Evolutionary conservation across 1,284 basidiomycete genomes (phyloP).

Genomic region (Leccinum olivaceoglutinosum): DNA sequence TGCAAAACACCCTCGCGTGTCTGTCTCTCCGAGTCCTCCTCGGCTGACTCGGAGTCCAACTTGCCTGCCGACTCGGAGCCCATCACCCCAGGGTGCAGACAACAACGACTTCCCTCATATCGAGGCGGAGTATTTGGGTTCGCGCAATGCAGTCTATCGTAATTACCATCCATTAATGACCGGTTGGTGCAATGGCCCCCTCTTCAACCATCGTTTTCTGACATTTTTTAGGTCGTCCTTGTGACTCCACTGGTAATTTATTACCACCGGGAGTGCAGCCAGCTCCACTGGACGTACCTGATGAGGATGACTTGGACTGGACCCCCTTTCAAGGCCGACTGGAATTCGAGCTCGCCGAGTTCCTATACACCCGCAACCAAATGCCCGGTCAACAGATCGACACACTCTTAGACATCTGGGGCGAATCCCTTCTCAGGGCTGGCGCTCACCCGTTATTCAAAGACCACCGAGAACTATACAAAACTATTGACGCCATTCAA

Average conservation of each 20-base stretch:
- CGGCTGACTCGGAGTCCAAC: neutral
- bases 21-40: neutral
- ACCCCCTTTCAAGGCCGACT: neutral
- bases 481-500: neutral
- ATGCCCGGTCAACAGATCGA: neutral
- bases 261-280: neutral
- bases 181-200: neutral
- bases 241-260: neutral
- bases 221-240: neutral
- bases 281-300: neutral
- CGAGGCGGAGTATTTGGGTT: neutral
- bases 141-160: neutral
- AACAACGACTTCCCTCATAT: neutral
- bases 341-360: neutral
- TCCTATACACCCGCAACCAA: constrained; percentile 2
- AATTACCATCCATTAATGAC: neutral
- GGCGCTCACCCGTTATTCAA: neutral
- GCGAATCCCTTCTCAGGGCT: neutral
- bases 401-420: neutral
- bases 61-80: neutral
- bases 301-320: neutral
- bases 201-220: neutral
- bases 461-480: neutral
- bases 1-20: neutral
- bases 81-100: neutral